A percentile compares a stretch with the other conserved stretches of the same genome.
phyloP scores from a whole-genome alignment of 495 filamentous ascomycete genomes.

The Tuber melanosporum region DNA sequence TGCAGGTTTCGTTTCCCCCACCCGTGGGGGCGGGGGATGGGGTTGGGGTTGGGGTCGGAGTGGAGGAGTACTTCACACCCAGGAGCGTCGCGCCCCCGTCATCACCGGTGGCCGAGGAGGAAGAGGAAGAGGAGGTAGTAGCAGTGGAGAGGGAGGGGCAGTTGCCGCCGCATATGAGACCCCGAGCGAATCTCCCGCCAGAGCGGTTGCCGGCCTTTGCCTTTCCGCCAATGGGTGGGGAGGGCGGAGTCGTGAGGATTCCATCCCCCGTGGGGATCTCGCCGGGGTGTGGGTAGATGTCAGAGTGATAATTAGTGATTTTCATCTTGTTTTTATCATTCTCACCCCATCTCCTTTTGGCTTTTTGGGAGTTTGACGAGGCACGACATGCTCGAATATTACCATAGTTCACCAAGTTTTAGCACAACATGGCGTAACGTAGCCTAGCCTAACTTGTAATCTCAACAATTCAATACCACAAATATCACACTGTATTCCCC shows the following conservation, averaged over 20 bases:
- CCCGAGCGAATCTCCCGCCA: not conserved
- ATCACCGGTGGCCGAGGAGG: not conserved
- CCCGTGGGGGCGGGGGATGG: slow-evolving; percentile 41
- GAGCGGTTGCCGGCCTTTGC: not conserved
- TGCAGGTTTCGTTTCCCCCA: slow-evolving; percentile 57
- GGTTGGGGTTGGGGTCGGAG: slow-evolving; percentile 41
- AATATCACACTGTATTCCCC: not conserved
- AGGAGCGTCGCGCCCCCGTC: slow-evolving; percentile 43
- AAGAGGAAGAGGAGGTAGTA: not conserved
- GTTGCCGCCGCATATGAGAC: not conserved
- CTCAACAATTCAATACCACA: not conserved
- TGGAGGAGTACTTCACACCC: slow-evolving; percentile 50
- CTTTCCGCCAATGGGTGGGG: not conserved
- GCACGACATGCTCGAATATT: not conserved
- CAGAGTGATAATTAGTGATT: slow-evolving; percentile 16
- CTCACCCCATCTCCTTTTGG: not conserved
- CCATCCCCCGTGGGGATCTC: slow-evolving; percentile 30
- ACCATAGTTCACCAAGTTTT: not conserved
- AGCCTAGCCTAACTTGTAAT: not conserved
- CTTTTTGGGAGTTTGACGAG: not conserved
- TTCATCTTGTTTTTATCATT: not conserved
- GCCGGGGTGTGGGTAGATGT: slow-evolving; percentile 32
- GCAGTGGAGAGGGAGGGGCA: not conserved
- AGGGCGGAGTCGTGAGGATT: slow-evolving; percentile 17
- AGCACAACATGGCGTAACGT: not conserved